phyloP scores from a whole-genome alignment of 306 rosid species.

The Glycine tomentella region DNA sequence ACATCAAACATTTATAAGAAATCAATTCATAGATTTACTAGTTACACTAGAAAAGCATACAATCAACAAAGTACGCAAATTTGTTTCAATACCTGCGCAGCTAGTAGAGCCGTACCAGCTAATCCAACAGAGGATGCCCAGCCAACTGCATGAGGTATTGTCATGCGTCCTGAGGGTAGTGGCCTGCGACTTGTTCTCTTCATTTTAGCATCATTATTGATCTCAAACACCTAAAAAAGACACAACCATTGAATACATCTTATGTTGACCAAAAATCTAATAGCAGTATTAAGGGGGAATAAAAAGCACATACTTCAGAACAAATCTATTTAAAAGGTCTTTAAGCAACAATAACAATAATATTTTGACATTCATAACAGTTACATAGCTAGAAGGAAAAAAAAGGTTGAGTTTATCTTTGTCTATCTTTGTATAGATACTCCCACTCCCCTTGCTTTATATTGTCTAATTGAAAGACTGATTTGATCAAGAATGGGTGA shows the following conservation, averaged over 20 bases:
- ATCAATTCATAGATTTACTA: conserved; percentile 3
- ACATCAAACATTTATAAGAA: conserved; percentile 33
- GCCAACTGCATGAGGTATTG: conserved; percentile 72
- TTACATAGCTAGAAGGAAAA: too few species aligned
- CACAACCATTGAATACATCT: conserved; percentile 21
- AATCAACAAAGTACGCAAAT: conserved; percentile 23
- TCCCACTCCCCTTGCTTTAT: background rate
- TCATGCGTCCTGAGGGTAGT: conserved; percentile 90
- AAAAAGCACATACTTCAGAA: background rate
- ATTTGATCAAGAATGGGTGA: background rate
- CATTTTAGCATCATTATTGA: conserved; percentile 87
- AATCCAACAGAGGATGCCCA: conserved; percentile 85
- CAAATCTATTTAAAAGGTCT: conserved; percentile 2
- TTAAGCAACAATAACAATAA: too few species aligned
- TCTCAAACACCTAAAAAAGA: conserved; percentile 73
- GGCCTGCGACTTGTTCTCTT: conserved; percentile 85
- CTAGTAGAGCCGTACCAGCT: conserved; percentile 80
- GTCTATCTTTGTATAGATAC: too few species aligned
- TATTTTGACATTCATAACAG: too few species aligned
- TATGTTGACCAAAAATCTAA: conserved; percentile 22
- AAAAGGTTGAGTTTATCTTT: too few species aligned
- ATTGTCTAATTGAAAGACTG: conserved; percentile 7
- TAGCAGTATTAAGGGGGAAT: background rate
- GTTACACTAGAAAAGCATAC: conserved; percentile 11
- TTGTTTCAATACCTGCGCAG: conserved; percentile 71